Evolutionary conservation across 495 filamentous ascomycete species (phyloP).

Genomic region (Penicillium malachiteum): DNA sequence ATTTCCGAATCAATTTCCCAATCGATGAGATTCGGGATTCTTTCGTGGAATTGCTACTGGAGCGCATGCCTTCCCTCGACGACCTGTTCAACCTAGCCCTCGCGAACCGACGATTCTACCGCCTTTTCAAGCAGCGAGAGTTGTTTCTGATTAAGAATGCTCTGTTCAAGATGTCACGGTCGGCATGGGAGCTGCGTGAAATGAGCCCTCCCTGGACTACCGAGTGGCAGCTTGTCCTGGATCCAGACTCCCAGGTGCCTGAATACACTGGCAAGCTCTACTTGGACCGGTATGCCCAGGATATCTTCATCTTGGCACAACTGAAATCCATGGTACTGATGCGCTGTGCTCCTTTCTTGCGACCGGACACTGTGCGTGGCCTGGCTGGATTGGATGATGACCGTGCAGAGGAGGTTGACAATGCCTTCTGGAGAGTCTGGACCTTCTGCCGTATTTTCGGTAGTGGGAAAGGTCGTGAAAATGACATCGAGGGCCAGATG

Average conservation of each 20-base stretch:
- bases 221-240: constrained; percentile 39
- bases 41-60: constrained; percentile 48
- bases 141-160: constrained; percentile 54
- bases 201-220: constrained; percentile 56
- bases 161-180: constrained; percentile 56
- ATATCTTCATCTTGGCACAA: constrained; percentile 57
- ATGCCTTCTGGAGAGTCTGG: constrained; percentile 70
- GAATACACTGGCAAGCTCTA: constrained; percentile 60
- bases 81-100: constrained; percentile 59
- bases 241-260: constrained; percentile 48
- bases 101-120: constrained; percentile 58
- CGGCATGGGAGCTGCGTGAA: constrained; percentile 66
- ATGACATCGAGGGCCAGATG: constrained; percentile 61
- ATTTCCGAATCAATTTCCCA: constrained; percentile 26
- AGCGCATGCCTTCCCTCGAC: constrained; percentile 48
- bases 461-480: constrained; percentile 56
- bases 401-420: constrained; percentile 56
- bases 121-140: constrained; percentile 60
- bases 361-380: constrained; percentile 56
- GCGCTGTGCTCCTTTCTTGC: constrained; percentile 58
- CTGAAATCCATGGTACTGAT: constrained; percentile 60
- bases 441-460: constrained; percentile 70
- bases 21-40: constrained; percentile 46
- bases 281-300: constrained; percentile 54
- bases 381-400: constrained; percentile 50